Conservation (phyloP, 768 basidiomycete species). For the Agaricus subrufescens region DNA sequence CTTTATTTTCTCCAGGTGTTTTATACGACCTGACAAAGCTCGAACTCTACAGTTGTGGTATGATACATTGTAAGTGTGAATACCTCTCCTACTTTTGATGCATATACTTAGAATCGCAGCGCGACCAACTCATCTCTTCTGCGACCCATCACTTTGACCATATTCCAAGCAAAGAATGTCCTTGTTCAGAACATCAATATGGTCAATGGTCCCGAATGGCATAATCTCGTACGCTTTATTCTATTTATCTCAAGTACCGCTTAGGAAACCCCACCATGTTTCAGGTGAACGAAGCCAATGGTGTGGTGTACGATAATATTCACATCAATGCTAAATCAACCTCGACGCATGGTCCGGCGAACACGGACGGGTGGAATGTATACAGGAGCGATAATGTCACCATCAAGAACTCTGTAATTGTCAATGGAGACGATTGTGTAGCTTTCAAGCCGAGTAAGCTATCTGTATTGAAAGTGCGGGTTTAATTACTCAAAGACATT, state of each 20-base stretch:
- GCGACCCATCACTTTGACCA: constrained; percentile 52
- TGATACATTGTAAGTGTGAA: constrained; percentile 37
- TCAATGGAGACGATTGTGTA: constrained; percentile 58
- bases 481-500: not conserved
- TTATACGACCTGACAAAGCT: not conserved
- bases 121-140: constrained; percentile 39
- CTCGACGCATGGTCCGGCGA: constrained; percentile 35
- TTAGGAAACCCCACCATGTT: not conserved
- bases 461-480: not conserved
- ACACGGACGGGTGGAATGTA: constrained; percentile 64
- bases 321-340: constrained; percentile 43
- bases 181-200: constrained; percentile 42
- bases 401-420: constrained; percentile 45
- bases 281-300: constrained; percentile 44
- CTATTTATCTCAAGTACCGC: too few relatives aligned
- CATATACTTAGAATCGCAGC: constrained; percentile 18
- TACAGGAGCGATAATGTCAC: constrained; percentile 50
- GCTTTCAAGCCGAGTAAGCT: constrained; percentile 48
- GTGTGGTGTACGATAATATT: constrained; percentile 42
- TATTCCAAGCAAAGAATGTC: constrained; percentile 47
- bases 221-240: constrained; percentile 34
- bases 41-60: constrained; percentile 41
- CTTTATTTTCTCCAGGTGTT: not conserved
- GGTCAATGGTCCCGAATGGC: constrained; percentile 50
- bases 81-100: not conserved